A percentile compares a stretch with the other conserved stretches of the same genome.
These are phyloP conservation scores for Blastocystis sp. DNA, from an alignment of 352 stramenopile genomes.

Conservation along the genomic window DNA sequence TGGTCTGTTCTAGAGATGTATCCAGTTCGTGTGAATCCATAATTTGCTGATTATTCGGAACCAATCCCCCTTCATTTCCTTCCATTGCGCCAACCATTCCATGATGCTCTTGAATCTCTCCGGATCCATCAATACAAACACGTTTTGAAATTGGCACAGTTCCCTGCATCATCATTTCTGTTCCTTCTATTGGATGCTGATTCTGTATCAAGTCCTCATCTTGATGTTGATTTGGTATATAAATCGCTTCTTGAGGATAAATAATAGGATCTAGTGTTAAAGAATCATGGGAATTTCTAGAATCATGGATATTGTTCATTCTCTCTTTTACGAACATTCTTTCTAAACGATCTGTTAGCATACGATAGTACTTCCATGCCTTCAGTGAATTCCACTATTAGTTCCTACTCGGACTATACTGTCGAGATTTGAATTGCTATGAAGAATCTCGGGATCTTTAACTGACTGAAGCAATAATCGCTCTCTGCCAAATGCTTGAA, in stretches of 20 bases:
- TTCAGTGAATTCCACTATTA: neutral
- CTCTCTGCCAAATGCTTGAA: conserved; percentile 13
- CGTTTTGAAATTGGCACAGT: neutral
- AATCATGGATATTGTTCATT: conserved; percentile 41
- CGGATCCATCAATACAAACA: neutral
- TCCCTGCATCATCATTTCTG: neutral
- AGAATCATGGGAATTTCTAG: no score
- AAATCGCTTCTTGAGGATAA: neutral
- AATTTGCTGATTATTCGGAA: neutral
- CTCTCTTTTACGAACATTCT: neutral
- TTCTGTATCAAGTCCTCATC: neutral
- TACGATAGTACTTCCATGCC: conserved; percentile 58
- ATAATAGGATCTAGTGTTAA: conserved; percentile 15
- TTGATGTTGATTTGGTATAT: neutral
- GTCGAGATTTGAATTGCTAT: neutral
- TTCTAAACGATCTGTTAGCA: conserved; percentile 43
- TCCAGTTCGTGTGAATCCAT: neutral
- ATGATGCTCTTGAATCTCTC: neutral
- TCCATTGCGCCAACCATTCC: neutral
- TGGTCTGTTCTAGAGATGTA: no score
- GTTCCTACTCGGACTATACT: neutral
- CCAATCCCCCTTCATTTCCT: neutral
- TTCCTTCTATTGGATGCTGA: neutral
- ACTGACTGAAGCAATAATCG: neutral
- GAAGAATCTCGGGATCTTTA: neutral